Percentiles rank a stretch among this genome's conserved stretches.
Conservation (phyloP, 129 eudicot genomes). For the Dittrichia graveolens region DNA sequence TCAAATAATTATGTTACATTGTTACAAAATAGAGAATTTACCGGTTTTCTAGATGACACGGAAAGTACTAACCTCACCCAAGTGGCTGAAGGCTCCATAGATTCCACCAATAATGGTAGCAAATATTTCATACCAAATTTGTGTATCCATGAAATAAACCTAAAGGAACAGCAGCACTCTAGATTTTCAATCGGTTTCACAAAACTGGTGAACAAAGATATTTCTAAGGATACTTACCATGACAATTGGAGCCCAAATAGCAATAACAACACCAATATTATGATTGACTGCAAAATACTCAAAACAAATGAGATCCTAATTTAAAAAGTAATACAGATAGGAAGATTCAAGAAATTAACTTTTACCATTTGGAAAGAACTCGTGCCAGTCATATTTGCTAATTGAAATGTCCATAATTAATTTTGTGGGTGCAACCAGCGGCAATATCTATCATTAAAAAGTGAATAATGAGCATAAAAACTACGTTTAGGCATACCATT, state of each 20-base stretch:
- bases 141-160: constrained; percentile 98
- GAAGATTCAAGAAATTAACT: neutral
- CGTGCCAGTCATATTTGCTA: constrained; percentile 83
- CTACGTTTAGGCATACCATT: neutral
- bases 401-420: constrained; percentile 60
- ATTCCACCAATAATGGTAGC: constrained; percentile 89
- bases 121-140: constrained; percentile 96
- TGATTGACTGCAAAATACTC: constrained; percentile 56
- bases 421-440: constrained; percentile 81
- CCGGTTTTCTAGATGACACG: neutral
- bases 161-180: constrained; percentile 31
- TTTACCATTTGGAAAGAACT: constrained; percentile 94
- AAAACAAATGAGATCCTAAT: constrained; percentile 25
- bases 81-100: constrained; percentile 97
- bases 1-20: neutral
- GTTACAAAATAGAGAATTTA: neutral
- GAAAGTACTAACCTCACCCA: constrained; percentile 84
- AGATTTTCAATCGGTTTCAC: constrained; percentile 23
- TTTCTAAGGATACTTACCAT: constrained; percentile 56
- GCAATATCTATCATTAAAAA: constrained; percentile 68
- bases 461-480: constrained; percentile 26
- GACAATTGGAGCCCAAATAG: constrained; percentile 91
- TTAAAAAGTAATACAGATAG: constrained; percentile 17
- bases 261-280: constrained; percentile 78
- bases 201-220: constrained; percentile 11